These are phyloP conservation scores for Colletotrichum phormii DNA, from an alignment of 2,329 filamentous ascomycete genomes.

Conservation along the genomic window DNA sequence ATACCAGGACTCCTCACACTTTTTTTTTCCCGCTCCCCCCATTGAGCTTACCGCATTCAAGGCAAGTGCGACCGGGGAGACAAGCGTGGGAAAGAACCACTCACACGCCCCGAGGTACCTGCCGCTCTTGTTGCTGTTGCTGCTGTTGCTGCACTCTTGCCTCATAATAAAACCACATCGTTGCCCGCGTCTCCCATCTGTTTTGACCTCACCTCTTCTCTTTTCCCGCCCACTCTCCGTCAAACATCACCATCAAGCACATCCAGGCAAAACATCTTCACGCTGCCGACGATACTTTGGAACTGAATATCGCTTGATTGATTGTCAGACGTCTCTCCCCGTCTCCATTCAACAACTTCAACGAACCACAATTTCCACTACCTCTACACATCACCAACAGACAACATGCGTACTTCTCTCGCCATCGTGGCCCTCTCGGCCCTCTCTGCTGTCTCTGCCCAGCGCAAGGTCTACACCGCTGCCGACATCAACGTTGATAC, in stretches of 20 bases:
- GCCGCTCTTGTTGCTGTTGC: neutral
- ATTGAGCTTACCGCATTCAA: slow-evolving; percentile 11
- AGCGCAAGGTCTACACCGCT: slow-evolving; percentile 32
- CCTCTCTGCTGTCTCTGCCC: slow-evolving; percentile 30
- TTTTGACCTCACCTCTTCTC: neutral
- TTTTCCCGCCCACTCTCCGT: slow-evolving; percentile 15
- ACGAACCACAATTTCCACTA: slow-evolving; percentile 17
- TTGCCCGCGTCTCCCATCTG: slow-evolving; percentile 18
- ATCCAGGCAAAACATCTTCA: slow-evolving; percentile 32
- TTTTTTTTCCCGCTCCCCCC: neutral
- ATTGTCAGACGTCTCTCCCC: slow-evolving; percentile 2
- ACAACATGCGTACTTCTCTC: slow-evolving; percentile 36
- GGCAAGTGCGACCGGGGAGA: slow-evolving; percentile 1
- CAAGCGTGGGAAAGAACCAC: slow-evolving; percentile 8
- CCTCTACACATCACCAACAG: slow-evolving; percentile 12
- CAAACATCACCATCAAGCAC: slow-evolving; percentile 30
- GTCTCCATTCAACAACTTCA: slow-evolving; percentile 2
- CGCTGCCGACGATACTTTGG: slow-evolving; percentile 28
- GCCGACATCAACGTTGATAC: slow-evolving; percentile 31
- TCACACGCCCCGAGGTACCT: neutral
- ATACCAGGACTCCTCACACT: neutral
- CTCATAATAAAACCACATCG: slow-evolving; percentile 35
- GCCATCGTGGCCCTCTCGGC: slow-evolving; percentile 36
- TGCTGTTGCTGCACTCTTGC: slow-evolving; percentile 7
- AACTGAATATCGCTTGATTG: slow-evolving; percentile 31